phyloP scores from a whole-genome alignment of 164 flowering plant genomes.

The Dillenia turbinata region DNA sequence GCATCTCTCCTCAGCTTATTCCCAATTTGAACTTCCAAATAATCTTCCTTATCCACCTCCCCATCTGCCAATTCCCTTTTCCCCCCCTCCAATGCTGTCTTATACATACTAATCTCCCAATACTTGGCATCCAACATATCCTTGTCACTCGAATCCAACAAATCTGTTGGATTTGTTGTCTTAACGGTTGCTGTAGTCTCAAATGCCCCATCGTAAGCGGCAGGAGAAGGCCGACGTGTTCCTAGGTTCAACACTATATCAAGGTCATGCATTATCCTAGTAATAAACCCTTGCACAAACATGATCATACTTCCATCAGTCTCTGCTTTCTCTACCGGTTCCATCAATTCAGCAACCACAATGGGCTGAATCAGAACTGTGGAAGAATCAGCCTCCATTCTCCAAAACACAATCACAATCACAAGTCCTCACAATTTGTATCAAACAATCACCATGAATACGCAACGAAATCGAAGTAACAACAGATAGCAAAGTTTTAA shows the following conservation, averaged over 20 bases:
- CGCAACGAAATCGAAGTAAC: constrained; percentile 77
- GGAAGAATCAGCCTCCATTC: constrained; percentile 98
- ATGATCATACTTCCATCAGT: constrained; percentile 70
- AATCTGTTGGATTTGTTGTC: constrained; percentile 90
- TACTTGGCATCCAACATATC: constrained; percentile 99
- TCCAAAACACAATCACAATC: constrained; percentile 91
- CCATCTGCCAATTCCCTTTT: constrained; percentile 97
- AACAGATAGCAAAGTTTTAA: constrained; percentile 77
- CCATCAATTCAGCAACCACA: constrained; percentile 98
- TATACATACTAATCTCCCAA: constrained; percentile 99
- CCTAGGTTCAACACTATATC: constrained; percentile 84
- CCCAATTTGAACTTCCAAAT: constrained; percentile 95
- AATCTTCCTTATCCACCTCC: constrained; percentile 83
- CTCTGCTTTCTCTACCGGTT: constrained; percentile 77
- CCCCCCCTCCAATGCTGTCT: constrained; percentile 95
- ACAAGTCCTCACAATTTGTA: constrained; percentile 91
- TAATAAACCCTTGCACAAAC: constrained; percentile 95
- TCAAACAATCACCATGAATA: constrained; percentile 90
- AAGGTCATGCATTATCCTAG: constrained; percentile 88
- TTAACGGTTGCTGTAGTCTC: constrained; percentile 78
- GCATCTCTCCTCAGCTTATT: constrained; percentile 97
- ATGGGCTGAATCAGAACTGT: constrained; percentile 96
- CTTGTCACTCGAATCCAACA: constrained; percentile 96
- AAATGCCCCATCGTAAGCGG: constrained; percentile 88
- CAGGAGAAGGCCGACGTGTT: constrained; percentile 33